phyloP scores from a whole-genome alignment of 2,329 filamentous ascomycete species.

The Fusarium annulatum region DNA sequence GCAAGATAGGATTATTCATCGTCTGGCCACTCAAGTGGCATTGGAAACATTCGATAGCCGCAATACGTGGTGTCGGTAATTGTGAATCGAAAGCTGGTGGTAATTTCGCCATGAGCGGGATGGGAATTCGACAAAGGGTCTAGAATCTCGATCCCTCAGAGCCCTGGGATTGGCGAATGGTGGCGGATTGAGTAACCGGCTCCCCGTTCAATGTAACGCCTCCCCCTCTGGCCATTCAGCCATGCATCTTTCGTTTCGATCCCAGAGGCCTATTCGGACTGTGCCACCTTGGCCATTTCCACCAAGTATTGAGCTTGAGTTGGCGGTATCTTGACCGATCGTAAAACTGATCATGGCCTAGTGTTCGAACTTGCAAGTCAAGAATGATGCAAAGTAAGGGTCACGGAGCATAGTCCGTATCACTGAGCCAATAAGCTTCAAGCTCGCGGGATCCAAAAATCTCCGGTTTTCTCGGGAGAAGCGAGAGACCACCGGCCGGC shows the following conservation, averaged over 20 bases:
- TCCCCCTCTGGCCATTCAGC: conserved; percentile 5
- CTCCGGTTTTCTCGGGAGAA: background rate
- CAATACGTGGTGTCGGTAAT: conserved; percentile 9
- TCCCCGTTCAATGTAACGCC: conserved; percentile 24
- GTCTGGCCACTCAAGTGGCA: background rate
- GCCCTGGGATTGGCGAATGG: conserved; percentile 14
- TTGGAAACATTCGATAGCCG: background rate
- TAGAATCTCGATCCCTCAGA: conserved; percentile 41
- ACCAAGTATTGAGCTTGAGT: background rate
- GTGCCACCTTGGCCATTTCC: conserved; percentile 11
- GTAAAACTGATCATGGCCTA: background rate
- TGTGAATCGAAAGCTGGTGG: conserved; percentile 9
- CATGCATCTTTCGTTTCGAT: conserved; percentile 20
- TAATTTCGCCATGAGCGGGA: conserved; percentile 32
- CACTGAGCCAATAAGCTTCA: conserved; percentile 5
- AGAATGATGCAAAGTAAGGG: background rate
- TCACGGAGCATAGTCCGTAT: background rate
- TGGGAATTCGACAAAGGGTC: conserved; percentile 38
- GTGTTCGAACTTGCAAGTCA: background rate
- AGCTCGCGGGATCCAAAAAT: background rate
- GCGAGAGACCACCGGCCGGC: background rate
- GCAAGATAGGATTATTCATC: conserved; percentile 7
- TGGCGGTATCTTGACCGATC: background rate
- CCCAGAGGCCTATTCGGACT: conserved; percentile 11
- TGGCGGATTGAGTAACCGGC: conserved; percentile 11